phyloP scores from a whole-genome alignment of 805 yeast species.

The Wickerhamomyces xylosicus region DNA sequence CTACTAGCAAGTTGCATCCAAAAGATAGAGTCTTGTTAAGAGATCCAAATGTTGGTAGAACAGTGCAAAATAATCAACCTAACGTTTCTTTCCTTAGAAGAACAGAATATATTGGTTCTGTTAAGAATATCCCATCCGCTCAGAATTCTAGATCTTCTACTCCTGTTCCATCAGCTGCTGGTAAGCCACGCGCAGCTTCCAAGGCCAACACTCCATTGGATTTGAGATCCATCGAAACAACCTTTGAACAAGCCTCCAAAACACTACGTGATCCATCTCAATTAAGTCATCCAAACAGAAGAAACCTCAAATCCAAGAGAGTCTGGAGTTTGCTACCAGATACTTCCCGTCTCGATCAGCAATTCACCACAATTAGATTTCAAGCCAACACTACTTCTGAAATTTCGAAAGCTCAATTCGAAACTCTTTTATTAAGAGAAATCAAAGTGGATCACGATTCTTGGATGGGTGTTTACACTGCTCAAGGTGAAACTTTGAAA shows the following conservation, averaged over 20 bases:
- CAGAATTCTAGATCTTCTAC: constrained; percentile 14
- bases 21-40: constrained; percentile 65
- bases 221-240: constrained; percentile 59
- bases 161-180: constrained; percentile 10
- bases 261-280: constrained; percentile 30
- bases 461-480: constrained; percentile 64
- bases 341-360: constrained; percentile 80
- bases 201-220: constrained; percentile 20
- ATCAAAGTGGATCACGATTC: constrained; percentile 60
- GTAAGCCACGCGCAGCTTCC: background rate
- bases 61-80: constrained; percentile 24
- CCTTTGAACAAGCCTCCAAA: constrained; percentile 55
- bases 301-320: constrained; percentile 58
- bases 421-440: constrained; percentile 63
- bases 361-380: constrained; percentile 54
- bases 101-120: constrained; percentile 66
- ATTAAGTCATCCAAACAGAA: constrained; percentile 73
- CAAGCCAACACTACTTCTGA: constrained; percentile 18
- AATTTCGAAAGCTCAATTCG: constrained; percentile 9
- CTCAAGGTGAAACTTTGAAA: constrained; percentile 32
- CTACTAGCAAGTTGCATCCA: constrained; percentile 51
- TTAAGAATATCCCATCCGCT: background rate
- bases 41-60: constrained; percentile 52
- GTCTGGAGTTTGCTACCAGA: constrained; percentile 85
- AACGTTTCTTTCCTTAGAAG: constrained; percentile 77